Evolutionary conservation across 2,329 filamentous ascomycete species (phyloP).

Genomic region (Gnomoniopsis smithogilvyi): DNA sequence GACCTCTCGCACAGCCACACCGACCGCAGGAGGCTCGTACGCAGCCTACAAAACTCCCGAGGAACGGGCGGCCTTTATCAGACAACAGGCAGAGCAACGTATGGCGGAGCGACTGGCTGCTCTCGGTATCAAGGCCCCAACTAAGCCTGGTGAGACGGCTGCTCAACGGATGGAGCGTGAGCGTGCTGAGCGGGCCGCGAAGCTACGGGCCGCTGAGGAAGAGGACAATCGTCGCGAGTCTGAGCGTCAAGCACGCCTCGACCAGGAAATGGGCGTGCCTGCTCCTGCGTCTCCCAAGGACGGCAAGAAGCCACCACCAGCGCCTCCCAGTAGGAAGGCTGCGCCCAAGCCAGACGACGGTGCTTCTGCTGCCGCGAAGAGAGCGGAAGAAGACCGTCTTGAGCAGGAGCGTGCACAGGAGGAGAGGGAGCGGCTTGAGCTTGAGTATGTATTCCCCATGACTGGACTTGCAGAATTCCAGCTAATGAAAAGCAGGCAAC

Average conservation of each 20-base stretch:
- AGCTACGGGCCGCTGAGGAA: constrained; percentile 85
- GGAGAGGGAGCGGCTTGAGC: constrained; percentile 65
- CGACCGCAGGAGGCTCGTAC: constrained; percentile 63
- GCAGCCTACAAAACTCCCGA: constrained; percentile 86
- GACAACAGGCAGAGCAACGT: constrained; percentile 92
- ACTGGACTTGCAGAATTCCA: constrained; percentile 16
- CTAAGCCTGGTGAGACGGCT: constrained; percentile 75
- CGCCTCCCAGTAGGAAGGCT: constrained; percentile 75
- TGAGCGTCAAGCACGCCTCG: constrained; percentile 79
- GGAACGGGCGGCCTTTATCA: constrained; percentile 92
- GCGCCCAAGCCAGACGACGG: constrained; percentile 59
- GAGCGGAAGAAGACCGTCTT: constrained; percentile 63
- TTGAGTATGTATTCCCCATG: constrained; percentile 68
- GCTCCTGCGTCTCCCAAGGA: constrained; percentile 45
- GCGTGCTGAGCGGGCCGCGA: constrained; percentile 80
- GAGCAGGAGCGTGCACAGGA: constrained; percentile 73
- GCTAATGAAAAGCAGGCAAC: constrained; percentile 55
- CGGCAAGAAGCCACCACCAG: constrained; percentile 63
- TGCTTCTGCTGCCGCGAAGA: constrained; percentile 50
- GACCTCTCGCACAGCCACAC: constrained; percentile 52
- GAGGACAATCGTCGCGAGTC: constrained; percentile 87
- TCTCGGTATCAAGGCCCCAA: constrained; percentile 81
- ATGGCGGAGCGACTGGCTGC: constrained; percentile 96
- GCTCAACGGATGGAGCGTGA: constrained; percentile 87
- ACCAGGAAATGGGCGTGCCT: constrained; percentile 69